Evolutionary conservation across 2,329 filamentous ascomycete species (phyloP).

Genomic region (Ascochyta lentis): DNA sequence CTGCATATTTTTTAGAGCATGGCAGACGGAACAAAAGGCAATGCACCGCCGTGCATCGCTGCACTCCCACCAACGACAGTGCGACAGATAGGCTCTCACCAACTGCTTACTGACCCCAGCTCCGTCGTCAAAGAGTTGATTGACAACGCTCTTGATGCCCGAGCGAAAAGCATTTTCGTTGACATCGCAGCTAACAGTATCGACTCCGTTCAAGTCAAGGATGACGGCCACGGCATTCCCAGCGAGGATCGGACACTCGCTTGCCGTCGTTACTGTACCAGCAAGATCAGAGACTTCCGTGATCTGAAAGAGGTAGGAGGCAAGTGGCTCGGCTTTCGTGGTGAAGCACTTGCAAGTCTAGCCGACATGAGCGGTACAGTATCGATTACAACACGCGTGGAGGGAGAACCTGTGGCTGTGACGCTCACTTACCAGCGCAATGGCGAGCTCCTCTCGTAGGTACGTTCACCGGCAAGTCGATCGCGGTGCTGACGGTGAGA

Average conservation of each 20-base stretch:
- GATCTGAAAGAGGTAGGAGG: constrained; percentile 66
- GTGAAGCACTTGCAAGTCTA: constrained; percentile 73
- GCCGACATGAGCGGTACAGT: constrained; percentile 65
- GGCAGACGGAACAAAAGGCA: background rate
- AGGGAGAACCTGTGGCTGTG: constrained; percentile 65
- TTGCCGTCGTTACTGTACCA: constrained; percentile 73
- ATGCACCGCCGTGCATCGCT: constrained; percentile 40
- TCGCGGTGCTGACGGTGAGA: constrained; percentile 8
- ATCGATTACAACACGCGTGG: constrained; percentile 68
- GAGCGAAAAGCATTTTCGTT: constrained; percentile 70
- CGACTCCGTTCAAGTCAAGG: constrained; percentile 69
- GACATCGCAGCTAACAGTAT: constrained; percentile 70
- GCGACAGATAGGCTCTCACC: constrained; percentile 66
- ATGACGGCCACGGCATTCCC: constrained; percentile 74
- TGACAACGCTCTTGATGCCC: constrained; percentile 78
- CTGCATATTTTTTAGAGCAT: background rate
- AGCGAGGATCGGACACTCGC: constrained; percentile 66
- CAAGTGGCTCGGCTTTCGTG: constrained; percentile 75
- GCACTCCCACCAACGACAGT: constrained; percentile 53
- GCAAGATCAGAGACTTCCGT: constrained; percentile 71
- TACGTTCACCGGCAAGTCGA: background rate
- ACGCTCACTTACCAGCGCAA: constrained; percentile 58
- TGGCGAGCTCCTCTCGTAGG: constrained; percentile 57
- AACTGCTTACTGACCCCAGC: constrained; percentile 65
- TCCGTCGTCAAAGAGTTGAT: constrained; percentile 77